phyloP scores from a whole-genome alignment of 1,284 basidiomycete genomes.

The Cryptococcus jaspeensis region DNA sequence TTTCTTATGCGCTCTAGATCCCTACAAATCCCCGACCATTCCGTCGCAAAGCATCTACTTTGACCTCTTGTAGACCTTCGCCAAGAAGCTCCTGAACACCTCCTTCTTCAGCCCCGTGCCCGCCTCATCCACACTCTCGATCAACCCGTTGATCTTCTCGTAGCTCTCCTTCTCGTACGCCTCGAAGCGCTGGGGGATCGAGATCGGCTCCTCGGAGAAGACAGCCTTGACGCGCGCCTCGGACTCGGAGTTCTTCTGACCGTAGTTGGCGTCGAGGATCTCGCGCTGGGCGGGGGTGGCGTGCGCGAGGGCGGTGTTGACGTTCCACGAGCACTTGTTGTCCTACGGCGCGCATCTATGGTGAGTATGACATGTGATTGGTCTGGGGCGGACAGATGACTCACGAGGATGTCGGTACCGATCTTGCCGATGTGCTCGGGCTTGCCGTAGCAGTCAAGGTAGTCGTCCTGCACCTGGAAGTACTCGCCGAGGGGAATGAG shows the following conservation, averaged over 20 bases:
- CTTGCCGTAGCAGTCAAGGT: slow-evolving; percentile 86
- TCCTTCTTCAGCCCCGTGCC: slow-evolving; percentile 67
- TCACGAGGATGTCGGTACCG: slow-evolving; percentile 90
- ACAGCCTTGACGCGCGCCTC: slow-evolving; percentile 73
- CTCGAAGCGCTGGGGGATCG: slow-evolving; percentile 67
- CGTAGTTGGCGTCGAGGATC: slow-evolving; percentile 73
- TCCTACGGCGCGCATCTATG: slow-evolving; percentile 58
- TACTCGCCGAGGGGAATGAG: slow-evolving; percentile 93
- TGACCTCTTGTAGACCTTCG: slow-evolving; percentile 84
- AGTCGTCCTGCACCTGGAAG: slow-evolving; percentile 99
- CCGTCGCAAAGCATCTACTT: too few relatives aligned
- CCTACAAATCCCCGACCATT: too few relatives aligned
- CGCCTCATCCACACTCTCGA: slow-evolving; percentile 67
- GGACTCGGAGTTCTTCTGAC: slow-evolving; percentile 68
- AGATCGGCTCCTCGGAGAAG: slow-evolving; percentile 64
- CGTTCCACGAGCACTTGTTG: slow-evolving; percentile 98
- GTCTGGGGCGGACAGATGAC: slow-evolving; percentile 35
- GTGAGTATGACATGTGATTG: too few relatives aligned
- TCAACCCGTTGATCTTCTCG: slow-evolving; percentile 63
- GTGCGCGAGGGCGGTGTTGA: slow-evolving; percentile 79
- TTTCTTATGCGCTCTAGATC: neutral
- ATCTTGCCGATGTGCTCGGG: slow-evolving; percentile 95
- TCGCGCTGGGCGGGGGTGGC: slow-evolving; percentile 64
- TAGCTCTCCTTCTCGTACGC: slow-evolving; percentile 78
- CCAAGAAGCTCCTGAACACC: slow-evolving; percentile 80